phyloP scores from a whole-genome alignment of 805 yeast species.

The Saturnispora bothae region DNA sequence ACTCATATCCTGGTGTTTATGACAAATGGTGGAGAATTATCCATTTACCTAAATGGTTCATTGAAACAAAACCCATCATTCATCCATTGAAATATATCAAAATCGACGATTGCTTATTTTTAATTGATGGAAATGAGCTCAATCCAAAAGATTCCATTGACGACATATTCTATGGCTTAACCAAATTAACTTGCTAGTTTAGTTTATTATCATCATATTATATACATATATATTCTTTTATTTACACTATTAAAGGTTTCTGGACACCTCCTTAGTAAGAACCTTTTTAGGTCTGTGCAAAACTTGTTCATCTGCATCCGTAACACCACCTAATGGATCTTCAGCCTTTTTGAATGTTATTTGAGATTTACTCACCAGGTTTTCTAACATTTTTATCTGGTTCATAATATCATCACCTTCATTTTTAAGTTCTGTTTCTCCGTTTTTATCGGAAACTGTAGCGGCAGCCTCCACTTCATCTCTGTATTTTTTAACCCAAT shows the following conservation, averaged over 20 bases:
- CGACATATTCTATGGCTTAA: constrained; percentile 33
- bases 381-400: constrained; percentile 16
- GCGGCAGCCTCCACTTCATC: constrained; percentile 4
- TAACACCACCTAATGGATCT: not conserved
- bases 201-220: too few relatives aligned
- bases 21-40: constrained; percentile 51
- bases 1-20: constrained; percentile 40
- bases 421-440: not conserved
- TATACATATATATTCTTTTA: not conserved
- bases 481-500: constrained; percentile 11
- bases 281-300: constrained; percentile 11
- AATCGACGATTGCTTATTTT: constrained; percentile 41
- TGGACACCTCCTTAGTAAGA: constrained; percentile 9
- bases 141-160: constrained; percentile 38
- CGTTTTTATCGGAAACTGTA: not conserved
- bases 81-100: constrained; percentile 31
- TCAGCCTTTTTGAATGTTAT: constrained; percentile 7
- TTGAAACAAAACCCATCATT: constrained; percentile 8
- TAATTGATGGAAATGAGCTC: constrained; percentile 15
- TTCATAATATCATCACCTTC: constrained; percentile 11
- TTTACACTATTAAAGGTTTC: constrained; percentile 8
- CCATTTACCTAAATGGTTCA: constrained; percentile 37
- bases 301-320: constrained; percentile 5
- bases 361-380: constrained; percentile 14
- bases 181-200: constrained; percentile 13